These are phyloP conservation scores for Phytopythium cucurbitacearum DNA, from an alignment of 352 stramenopile genomes.

Conservation along the genomic window DNA sequence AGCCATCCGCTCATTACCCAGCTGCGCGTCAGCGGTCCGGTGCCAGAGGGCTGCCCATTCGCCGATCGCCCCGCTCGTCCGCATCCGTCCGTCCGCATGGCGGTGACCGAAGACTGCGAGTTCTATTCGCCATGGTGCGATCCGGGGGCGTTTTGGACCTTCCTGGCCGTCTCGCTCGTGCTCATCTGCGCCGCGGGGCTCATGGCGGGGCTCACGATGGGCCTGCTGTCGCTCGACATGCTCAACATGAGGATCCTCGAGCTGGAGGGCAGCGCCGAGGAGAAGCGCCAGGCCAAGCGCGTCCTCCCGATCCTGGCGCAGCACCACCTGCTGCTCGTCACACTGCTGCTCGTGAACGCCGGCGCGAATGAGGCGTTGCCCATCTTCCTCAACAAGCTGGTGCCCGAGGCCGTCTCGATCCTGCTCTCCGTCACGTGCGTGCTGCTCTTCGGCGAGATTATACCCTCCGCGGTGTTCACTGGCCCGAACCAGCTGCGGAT, in stretches of 20 bases:
- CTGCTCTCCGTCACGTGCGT: conserved; percentile 95
- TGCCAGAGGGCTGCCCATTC: too few species aligned
- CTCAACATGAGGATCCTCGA: conserved; percentile 79
- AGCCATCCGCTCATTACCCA: too few species aligned
- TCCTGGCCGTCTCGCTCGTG: conserved; percentile 35
- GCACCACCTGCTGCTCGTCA: conserved; percentile 94
- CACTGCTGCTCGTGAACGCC: conserved; percentile 93
- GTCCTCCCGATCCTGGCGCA: conserved; percentile 88
- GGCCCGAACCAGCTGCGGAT: conserved; percentile 91
- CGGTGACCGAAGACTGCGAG: conserved; percentile 25
- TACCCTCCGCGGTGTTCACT: conserved; percentile 95
- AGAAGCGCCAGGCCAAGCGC: conserved; percentile 73
- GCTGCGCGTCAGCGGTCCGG: too few species aligned
- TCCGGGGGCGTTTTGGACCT: conserved; percentile 53
- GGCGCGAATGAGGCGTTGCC: conserved; percentile 92
- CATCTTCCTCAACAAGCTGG: conserved; percentile 90
- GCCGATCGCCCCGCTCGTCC: too few species aligned
- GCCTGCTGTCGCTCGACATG: conserved; percentile 73
- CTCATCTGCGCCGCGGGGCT: conserved; percentile 57
- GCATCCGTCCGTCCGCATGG: not conserved
- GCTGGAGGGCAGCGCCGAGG: conserved; percentile 58
- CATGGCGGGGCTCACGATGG: conserved; percentile 79
- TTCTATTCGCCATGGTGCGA: conserved; percentile 65
- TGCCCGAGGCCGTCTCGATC: conserved; percentile 86
- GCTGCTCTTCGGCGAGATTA: conserved; percentile 95